Conservation (phyloP, 148 eudicot species). For the Rhododendron mucronatum region DNA sequence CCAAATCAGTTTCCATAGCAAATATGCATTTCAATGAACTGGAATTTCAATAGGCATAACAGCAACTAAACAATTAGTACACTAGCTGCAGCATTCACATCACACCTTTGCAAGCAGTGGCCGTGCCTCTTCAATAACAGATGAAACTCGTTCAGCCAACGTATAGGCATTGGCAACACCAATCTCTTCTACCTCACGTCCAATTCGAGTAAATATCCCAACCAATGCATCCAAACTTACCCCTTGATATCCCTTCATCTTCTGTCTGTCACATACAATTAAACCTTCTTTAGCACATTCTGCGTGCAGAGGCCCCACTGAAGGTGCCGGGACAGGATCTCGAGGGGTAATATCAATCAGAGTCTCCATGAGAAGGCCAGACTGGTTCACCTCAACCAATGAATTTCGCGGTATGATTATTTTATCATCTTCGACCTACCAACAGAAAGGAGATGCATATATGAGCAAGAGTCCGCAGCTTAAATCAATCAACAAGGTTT, state of each 20-base stretch:
- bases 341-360: constrained; percentile 88
- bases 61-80: not conserved
- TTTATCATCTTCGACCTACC: constrained; percentile 89
- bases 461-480: not conserved
- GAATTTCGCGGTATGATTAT: constrained; percentile 83
- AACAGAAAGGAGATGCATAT: constrained; percentile 18
- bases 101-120: constrained; percentile 79
- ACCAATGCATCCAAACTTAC: constrained; percentile 95
- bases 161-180: constrained; percentile 69
- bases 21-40: not conserved
- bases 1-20: not conserved
- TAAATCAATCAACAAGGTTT: not conserved
- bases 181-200: constrained; percentile 82
- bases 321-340: constrained; percentile 77
- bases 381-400: constrained; percentile 85
- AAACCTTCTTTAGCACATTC: constrained; percentile 78
- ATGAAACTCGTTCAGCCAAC: constrained; percentile 62
- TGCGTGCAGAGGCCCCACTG: constrained; percentile 72
- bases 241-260: constrained; percentile 72
- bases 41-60: not conserved
- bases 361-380: constrained; percentile 98
- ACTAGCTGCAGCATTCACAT: constrained; percentile 21
- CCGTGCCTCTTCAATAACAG: constrained; percentile 76
- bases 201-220: constrained; percentile 90
- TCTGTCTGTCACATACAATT: constrained; percentile 87